These are phyloP conservation scores for Teunomyces barrocoloradensis DNA, from an alignment of 805 yeast genomes.

Conservation along the genomic window DNA sequence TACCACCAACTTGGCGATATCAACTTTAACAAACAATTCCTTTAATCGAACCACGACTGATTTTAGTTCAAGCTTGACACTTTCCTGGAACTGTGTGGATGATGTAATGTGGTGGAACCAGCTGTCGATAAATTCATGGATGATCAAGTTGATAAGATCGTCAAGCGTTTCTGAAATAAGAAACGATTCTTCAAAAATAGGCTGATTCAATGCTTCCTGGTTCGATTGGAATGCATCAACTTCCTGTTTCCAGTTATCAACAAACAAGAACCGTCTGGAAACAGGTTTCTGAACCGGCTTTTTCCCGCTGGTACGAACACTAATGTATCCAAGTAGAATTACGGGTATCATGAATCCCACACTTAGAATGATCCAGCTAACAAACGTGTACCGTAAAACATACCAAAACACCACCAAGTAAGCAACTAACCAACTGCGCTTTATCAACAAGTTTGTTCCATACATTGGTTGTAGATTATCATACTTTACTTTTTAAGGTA, in stretches of 20 bases:
- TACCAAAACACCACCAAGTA: slow-evolving; percentile 2
- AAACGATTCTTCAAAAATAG: slow-evolving; percentile 47
- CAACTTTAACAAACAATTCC: slow-evolving; percentile 41
- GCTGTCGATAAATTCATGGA: slow-evolving; percentile 51
- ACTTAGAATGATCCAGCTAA: slow-evolving; percentile 9
- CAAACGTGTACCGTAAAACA: slow-evolving; percentile 8
- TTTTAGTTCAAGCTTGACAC: slow-evolving; percentile 45
- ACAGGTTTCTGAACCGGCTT: not conserved
- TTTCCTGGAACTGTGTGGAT: slow-evolving; percentile 29
- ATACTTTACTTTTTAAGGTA: not conserved
- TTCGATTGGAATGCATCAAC: not conserved
- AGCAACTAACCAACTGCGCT: not conserved
- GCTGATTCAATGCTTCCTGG: slow-evolving; percentile 9
- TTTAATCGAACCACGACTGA: slow-evolving; percentile 41
- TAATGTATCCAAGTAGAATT: not conserved
- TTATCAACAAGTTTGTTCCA: slow-evolving; percentile 1
- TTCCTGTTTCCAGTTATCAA: slow-evolving; percentile 12
- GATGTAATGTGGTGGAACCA: slow-evolving; percentile 55
- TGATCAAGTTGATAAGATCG: slow-evolving; percentile 45
- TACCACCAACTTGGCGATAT: slow-evolving; percentile 57
- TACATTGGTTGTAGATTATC: not conserved
- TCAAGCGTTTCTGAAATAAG: slow-evolving; percentile 53
- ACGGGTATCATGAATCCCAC: slow-evolving; percentile 1
- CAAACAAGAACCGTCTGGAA: slow-evolving; percentile 8
- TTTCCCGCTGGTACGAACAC: not conserved